Percentiles rank a stretch among this genome's conserved stretches.
Conservation (phyloP, 139 green algal species). For the Chlamydomonas asymmetrica region DNA sequence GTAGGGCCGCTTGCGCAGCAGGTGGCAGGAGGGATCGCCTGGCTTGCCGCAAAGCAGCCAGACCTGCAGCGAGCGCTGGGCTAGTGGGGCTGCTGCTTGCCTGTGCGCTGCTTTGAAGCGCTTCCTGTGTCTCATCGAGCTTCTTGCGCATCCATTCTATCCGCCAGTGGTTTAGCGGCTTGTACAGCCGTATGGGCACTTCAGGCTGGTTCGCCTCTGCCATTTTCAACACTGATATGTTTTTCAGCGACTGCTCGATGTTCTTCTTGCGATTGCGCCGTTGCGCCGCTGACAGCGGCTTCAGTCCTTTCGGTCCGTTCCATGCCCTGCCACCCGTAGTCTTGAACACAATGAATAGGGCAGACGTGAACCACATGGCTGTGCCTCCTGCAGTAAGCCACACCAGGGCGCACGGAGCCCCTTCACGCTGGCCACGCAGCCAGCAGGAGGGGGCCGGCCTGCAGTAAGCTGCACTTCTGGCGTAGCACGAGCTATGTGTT, state of each 20-base stretch:
- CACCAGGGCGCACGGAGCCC: no score
- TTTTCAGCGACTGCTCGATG: slow-evolving; percentile 41
- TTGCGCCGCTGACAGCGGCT: slow-evolving; percentile 40
- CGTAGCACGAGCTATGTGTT: no score
- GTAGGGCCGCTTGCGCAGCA: no score
- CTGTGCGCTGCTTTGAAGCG: no score
- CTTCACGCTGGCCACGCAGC: no score
- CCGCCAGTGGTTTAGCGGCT: slow-evolving; percentile 36
- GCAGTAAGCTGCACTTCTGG: no score
- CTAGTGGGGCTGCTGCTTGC: no score
- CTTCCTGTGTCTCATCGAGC: slow-evolving; percentile 17
- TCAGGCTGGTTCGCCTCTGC: slow-evolving; percentile 35
- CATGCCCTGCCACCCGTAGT: slow-evolving; percentile 62
- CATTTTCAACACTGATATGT: slow-evolving; percentile 49
- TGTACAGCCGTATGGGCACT: slow-evolving; percentile 45
- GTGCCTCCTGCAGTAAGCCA: no score
- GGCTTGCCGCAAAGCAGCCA: no score
- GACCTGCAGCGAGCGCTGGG: no score
- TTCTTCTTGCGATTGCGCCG: slow-evolving; percentile 56
- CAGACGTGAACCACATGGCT: slow-evolving; percentile 54
- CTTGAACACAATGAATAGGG: slow-evolving; percentile 58
- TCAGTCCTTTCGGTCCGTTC: slow-evolving; percentile 62
- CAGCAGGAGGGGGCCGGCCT: no score
- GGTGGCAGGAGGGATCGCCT: no score
- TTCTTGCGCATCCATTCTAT: slow-evolving; percentile 29